Evolutionary conservation across 129 eudicot genomes (phyloP), one percentile per base, ranked within the genome.

Genomic region (Centrapalus pauciflorus): DNA sequence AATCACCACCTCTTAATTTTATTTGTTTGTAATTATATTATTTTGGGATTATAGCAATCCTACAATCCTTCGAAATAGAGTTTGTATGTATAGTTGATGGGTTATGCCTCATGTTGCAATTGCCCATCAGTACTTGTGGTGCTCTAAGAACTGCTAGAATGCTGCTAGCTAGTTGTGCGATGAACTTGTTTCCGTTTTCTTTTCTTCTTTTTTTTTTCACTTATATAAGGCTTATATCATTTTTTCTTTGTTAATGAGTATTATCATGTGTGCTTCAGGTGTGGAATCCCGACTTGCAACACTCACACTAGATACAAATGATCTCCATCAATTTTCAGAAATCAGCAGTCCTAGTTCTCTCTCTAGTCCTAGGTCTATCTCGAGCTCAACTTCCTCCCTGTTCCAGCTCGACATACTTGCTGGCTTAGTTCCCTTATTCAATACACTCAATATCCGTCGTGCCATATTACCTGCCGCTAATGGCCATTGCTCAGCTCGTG

Each of bases 401-500:
- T 91, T 91, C 86, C 93, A 79, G 66, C 78, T 88, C 4, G 80
- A 75, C 26, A 46, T 76, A 7, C 83, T 82, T 5, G 72, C 84
- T 2, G 80, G 96, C 27, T 73, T 91, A 56, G 86, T 95, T 11
- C 88, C 93, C 55, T 38, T 88, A 37, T 91, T 85, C 49, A 91
- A 91, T 46, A 61, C 94, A 8, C 94, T 91, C 37, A 55, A 74
- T 19, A 70, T 83, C 50, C 96, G 96, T 3, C 97, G 94, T 64
- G 90, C 96, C 72, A 87, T 87, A 29, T 69, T 91, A 70, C 97
- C 97, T 28, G 86, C 96, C 51, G 97, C 96, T 40, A 91, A 91
- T 34, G 87, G 86, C 28, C 97, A 91, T 43, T 91, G 96, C 82
- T 87, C 97, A 16, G 97, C 97, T 25, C 97, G 97, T 55, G 97